phyloP scores from a whole-genome alignment of 345 rosid species.

The Boechera divaricarpa region DNA sequence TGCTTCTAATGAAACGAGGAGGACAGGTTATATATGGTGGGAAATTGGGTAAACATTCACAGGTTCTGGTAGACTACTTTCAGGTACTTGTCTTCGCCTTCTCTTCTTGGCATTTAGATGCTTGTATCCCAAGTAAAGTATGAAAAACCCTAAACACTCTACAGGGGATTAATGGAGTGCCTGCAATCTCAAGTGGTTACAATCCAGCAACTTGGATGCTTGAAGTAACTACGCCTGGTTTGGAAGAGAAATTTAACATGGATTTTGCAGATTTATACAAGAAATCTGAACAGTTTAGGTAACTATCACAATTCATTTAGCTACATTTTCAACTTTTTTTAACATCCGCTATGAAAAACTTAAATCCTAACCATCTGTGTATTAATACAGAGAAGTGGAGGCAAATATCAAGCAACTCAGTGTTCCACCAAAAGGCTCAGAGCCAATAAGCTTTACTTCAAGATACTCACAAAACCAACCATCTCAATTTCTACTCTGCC shows the following conservation, averaged over 20 bases:
- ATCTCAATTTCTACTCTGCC: constrained; percentile 67
- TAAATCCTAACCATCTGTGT: not conserved
- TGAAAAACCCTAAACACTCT: not conserved
- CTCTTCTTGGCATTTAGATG: not conserved
- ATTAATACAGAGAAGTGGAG: constrained; percentile 68
- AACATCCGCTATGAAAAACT: not conserved
- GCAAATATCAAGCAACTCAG: constrained; percentile 58
- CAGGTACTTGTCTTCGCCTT: constrained; percentile 57
- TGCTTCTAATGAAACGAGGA: constrained; percentile 97
- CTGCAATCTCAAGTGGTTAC: constrained; percentile 66
- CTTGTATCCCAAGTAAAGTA: constrained; percentile 15
- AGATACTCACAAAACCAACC: constrained; percentile 55
- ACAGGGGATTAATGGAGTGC: constrained; percentile 67
- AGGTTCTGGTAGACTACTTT: constrained; percentile 73
- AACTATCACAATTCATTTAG: constrained; percentile 15
- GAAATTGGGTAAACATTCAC: constrained; percentile 72
- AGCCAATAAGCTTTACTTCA: constrained; percentile 62
- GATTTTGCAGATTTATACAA: constrained; percentile 81
- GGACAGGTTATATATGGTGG: constrained; percentile 91
- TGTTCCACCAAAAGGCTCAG: constrained; percentile 68
- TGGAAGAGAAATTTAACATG: constrained; percentile 63
- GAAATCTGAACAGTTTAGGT: constrained; percentile 71
- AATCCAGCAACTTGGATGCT: constrained; percentile 99
- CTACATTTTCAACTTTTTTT: not conserved
- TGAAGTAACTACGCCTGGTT: constrained; percentile 70